Percentiles rank a stretch among this genome's conserved stretches.
Evolutionary conservation across 305 asterid species (phyloP).

Genomic region (Solanum hybrid): DNA sequence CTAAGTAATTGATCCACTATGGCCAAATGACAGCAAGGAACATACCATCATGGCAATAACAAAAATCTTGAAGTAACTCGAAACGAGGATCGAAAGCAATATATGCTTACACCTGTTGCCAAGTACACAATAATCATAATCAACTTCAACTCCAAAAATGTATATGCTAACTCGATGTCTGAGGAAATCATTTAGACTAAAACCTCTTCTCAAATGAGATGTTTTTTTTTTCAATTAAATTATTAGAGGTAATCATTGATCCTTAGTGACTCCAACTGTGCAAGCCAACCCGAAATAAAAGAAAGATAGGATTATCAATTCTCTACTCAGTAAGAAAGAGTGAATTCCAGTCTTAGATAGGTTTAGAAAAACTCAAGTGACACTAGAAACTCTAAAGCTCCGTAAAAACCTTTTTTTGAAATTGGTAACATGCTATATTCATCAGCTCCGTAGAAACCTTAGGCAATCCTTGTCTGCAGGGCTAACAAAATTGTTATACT

Average conservation of each 20-base stretch:
- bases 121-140: not conserved
- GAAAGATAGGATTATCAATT: not conserved
- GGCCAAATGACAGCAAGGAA: slow-evolving; percentile 6
- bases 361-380: not conserved
- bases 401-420: not conserved
- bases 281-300: not conserved
- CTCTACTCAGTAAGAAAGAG: not conserved
- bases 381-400: not conserved
- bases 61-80: slow-evolving; percentile 82
- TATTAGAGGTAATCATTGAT: not conserved
- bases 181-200: not conserved
- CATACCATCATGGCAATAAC: slow-evolving; percentile 77
- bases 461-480: not conserved
- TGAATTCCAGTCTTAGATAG: not conserved
- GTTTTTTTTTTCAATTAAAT: not conserved
- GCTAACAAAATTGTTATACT: not conserved
- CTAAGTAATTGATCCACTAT: not conserved
- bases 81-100: slow-evolving; percentile 43
- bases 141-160: slow-evolving; percentile 2
- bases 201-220: not conserved
- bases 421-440: too few species aligned
- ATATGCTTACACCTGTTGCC: slow-evolving; percentile 52
- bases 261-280: not conserved
- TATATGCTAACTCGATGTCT: not conserved
- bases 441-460: not conserved